Evolutionary conservation across 805 yeast species (phyloP), one percentile per base, ranked within the genome.

Genomic region (Ogataea nonfermentans): DNA sequence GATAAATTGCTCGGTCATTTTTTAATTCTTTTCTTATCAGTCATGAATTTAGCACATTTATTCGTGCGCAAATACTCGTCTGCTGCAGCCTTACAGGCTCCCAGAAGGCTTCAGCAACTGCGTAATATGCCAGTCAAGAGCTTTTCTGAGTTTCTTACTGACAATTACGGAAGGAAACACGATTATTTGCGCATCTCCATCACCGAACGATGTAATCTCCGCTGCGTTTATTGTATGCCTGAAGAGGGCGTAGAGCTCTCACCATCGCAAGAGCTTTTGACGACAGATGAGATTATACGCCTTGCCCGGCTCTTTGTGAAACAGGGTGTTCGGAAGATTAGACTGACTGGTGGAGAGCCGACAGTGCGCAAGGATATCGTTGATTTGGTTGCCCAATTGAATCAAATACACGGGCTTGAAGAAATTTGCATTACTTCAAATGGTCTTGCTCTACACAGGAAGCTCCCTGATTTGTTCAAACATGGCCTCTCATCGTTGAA

Each of bases 261-360:
- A 15, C 75, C 76, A 6, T 51, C 58, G 3, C 65, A 62, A 3
- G 48, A 67, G 9, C 55, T 73, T 12, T 49, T 75, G 29, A 59
- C 71, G 6, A 63, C 70, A 0, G 64, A 62, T 24, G 79, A 75
- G 48, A 73, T 75, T 29, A 48, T 70, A 8, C 46, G 59, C 24
- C 45, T 75, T 4, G 74, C 78, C 1, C 27, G 48, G 26, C 47
- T 72, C 3, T 75, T 75, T 56, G 77, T 70, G 4, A 32, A 48
- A 2, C 68, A 69, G 37, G 80, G 80, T 2, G 78, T 75, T n/a
- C 55, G 59, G 11, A 75, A 75, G 50, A 68, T 75, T 14, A 51
- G 80, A 33, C 57, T 75, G 11, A 75, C 80, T 0, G 80, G 80
- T 8, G 80, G 80, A 11, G 80, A 75, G 51, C 80, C 80, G 0